Evolutionary conservation across 768 basidiomycete species (phyloP).

Genomic region (Auricularia heimuer): DNA sequence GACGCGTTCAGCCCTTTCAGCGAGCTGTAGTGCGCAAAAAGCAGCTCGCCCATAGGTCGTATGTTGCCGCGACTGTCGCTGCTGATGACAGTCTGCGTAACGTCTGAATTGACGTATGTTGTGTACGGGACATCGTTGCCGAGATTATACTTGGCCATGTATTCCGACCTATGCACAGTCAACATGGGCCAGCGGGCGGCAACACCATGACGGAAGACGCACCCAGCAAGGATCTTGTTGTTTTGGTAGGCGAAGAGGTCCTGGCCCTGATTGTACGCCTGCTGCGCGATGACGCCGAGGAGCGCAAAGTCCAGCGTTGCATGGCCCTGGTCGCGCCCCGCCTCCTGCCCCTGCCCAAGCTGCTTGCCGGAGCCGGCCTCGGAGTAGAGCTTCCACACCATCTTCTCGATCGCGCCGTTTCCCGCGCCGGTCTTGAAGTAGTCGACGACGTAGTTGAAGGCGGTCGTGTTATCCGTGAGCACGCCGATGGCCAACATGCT

Average conservation of each 20-base stretch:
- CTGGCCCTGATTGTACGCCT: background rate
- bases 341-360: background rate
- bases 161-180: background rate
- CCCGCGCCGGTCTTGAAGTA: background rate
- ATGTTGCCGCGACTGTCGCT: background rate
- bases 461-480: background rate
- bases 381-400: background rate
- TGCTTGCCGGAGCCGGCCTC: background rate
- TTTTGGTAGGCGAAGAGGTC: background rate
- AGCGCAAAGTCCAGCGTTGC: background rate
- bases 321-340: background rate
- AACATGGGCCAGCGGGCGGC: background rate
- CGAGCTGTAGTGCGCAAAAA: background rate
- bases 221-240: background rate
- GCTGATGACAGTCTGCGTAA: background rate
- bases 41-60: background rate
- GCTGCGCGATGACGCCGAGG: background rate
- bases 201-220: background rate
- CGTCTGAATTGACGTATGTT: background rate
- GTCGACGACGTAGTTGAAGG: background rate
- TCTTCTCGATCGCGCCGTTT: background rate
- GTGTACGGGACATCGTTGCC: background rate
- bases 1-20: background rate
- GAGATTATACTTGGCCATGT: background rate
- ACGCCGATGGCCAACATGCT: background rate